A percentile compares a stretch with the other conserved stretches of the same genome.
Evolutionary conservation across 2,329 filamentous ascomycete genomes (phyloP).

Genomic region (Verticillium nubilum): DNA sequence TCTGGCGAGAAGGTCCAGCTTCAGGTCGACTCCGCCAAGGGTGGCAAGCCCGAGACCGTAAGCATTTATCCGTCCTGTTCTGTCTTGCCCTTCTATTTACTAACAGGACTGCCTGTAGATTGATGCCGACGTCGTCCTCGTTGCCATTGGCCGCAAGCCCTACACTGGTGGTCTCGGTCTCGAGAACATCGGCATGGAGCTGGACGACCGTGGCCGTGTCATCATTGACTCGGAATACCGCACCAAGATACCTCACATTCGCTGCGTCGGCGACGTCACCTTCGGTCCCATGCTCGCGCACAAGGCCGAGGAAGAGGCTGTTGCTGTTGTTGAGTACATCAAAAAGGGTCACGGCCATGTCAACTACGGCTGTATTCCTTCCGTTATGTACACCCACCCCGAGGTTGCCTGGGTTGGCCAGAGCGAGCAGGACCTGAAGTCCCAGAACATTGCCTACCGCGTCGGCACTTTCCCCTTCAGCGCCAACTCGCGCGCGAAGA

Average conservation of each 20-base stretch:
- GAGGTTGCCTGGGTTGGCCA: constrained; percentile 99
- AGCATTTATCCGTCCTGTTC: constrained; percentile 25
- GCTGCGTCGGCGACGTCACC: constrained; percentile 90
- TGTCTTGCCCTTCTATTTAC: background rate
- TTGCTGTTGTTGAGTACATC: constrained; percentile 93
- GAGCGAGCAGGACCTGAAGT: constrained; percentile 94
- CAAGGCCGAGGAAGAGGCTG: constrained; percentile 97
- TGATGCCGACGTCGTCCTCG: constrained; percentile 90
- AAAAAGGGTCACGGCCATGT: constrained; percentile 97
- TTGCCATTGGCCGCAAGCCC: constrained; percentile 91
- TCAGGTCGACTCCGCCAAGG: constrained; percentile 86
- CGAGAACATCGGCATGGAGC: constrained; percentile 88
- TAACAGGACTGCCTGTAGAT: constrained; percentile 46
- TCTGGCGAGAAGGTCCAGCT: constrained; percentile 74
- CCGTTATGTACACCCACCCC: constrained; percentile 99
- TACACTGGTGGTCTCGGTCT: constrained; percentile 89
- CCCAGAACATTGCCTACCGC: constrained; percentile 83
- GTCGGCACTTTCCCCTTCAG: constrained; percentile 94
- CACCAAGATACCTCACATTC: constrained; percentile 95
- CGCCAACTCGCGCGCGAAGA: constrained; percentile 98
- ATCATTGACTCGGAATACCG: constrained; percentile 99
- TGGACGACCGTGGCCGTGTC: constrained; percentile 88
- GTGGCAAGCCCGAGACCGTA: constrained; percentile 88
- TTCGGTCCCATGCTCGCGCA: constrained; percentile 99
- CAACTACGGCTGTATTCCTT: constrained; percentile 97